Base-by-base conservation (phyloP, 2,329 filamentous ascomycete species). In the Pyrenochaeta sp. region DNA sequence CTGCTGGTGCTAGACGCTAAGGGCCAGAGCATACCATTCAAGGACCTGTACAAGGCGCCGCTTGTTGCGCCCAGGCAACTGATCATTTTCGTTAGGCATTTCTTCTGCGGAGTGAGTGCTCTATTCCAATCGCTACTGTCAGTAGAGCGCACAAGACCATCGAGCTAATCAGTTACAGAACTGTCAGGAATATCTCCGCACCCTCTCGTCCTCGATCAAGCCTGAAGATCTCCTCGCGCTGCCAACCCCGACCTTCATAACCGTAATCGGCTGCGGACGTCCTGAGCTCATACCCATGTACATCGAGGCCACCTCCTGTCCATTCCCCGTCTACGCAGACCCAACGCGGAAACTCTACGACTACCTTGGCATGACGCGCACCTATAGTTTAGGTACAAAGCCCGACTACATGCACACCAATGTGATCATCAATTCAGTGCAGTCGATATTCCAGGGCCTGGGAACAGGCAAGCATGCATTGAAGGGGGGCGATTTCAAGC, bases 251-350 rank as follows among this genome's bases (percentile, higher is more conserved):
- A 90, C 89, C 32, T 87, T 86, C 64, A 84, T 94, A 65, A 83
- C 85, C 55, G 84, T 93, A 51, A 81, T 94, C 59, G 91, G 91
- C 46, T 93, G 90, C 75, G 91, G 91, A 53, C 83, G 88, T 52
- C 88, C 88, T 0, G 81, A 82, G 24, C 80, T 93, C 30, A 92
- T 93, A 67, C 80, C 86, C 58, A 84, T 85, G 78, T 93, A 93
- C 78, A 80, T 81, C 19, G 73, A 82, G 24, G 82, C 85, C 52
- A 90, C 90, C 0, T 73, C 74, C n/a, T 91, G 89, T 67, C 83
- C 85, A 1, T 93, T 89, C 78, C 87, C 88, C n/a, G 84, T 93
- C 56, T 93, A 91, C 79, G 86, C 90, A n/a, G 91, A 93, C 72
- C 90, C 90, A 0, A 87, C 85, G 2, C 81, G 85, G 32, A 83